phyloP scores from a whole-genome alignment of 768 basidiomycete species.

The Boletellus emodensis region DNA sequence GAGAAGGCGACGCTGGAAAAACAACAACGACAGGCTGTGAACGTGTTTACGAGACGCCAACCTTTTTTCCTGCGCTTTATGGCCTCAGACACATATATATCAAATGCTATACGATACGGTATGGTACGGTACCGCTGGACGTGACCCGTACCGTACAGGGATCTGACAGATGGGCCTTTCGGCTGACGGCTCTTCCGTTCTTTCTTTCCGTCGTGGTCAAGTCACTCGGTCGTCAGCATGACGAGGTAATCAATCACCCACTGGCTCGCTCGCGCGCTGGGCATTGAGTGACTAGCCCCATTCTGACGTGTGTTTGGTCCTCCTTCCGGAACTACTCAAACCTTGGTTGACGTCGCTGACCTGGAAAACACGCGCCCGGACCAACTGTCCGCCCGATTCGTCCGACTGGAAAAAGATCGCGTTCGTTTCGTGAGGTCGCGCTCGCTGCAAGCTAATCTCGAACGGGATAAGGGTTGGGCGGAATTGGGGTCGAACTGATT shows the following conservation, averaged over 20 bases:
- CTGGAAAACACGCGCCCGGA: background rate
- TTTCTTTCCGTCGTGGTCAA: background rate
- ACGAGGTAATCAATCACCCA: no score
- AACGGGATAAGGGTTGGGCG: no score
- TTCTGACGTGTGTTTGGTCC: constrained; percentile 6
- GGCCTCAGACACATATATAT: constrained; percentile 14
- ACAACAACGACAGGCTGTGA: constrained; percentile 12
- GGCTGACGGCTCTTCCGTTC: background rate
- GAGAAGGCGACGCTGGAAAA: background rate
- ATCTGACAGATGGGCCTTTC: no score
- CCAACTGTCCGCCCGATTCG: background rate
- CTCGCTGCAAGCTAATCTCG: no score
- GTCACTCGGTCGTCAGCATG: background rate
- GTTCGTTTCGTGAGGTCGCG: no score
- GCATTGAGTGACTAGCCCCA: background rate
- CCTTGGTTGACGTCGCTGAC: constrained; percentile 25
- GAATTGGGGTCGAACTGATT: constrained; percentile 22
- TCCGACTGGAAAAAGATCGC: no score
- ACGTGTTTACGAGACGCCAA: constrained; percentile 18
- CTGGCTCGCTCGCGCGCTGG: no score
- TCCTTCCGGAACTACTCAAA: constrained; percentile 7
- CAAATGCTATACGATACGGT: background rate
- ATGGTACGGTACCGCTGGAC: constrained; percentile 15
- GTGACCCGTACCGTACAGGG: background rate
- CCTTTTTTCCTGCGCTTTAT: constrained; percentile 28